Percentiles rank a stretch among this genome's conserved stretches.
Evolutionary conservation across 495 filamentous ascomycete species (phyloP).

Genomic region (Terfezia claveryi): DNA sequence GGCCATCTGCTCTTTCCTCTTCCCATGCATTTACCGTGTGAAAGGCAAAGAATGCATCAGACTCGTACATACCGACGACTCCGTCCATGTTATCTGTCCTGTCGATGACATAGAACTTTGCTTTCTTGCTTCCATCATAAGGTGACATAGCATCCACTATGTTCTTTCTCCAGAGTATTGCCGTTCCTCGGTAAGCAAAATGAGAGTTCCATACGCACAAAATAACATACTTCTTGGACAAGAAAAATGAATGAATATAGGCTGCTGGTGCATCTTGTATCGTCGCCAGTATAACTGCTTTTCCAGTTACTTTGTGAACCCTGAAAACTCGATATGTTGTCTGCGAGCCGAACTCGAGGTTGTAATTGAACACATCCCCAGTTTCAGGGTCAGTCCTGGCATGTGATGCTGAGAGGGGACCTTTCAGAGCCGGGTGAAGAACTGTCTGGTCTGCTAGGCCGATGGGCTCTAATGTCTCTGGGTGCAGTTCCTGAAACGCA

Average conservation of each 20-base stretch:
- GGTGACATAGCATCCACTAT: conserved; percentile 32
- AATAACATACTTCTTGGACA: conserved; percentile 42
- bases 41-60: conserved; percentile 40
- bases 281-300: conserved; percentile 47
- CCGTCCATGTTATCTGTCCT: conserved; percentile 19
- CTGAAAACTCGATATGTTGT: conserved; percentile 44
- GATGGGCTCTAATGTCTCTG: conserved; percentile 47
- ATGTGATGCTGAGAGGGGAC: conserved; percentile 41
- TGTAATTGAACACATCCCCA: conserved; percentile 61
- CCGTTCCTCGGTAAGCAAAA: conserved; percentile 26
- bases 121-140: conserved; percentile 25
- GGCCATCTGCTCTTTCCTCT: conserved; percentile 31
- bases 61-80: conserved; percentile 18
- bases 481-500: conserved; percentile 37
- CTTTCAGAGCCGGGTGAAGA: conserved; percentile 44
- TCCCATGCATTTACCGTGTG: conserved; percentile 58
- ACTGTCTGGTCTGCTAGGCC: conserved; percentile 31
- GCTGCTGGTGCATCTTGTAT: conserved; percentile 31
- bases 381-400: conserved; percentile 45
- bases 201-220: conserved; percentile 42
- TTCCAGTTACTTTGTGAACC: conserved; percentile 34
- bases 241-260: conserved; percentile 54
- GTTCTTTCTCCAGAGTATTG: conserved; percentile 34
- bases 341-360: conserved; percentile 29
- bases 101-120: conserved; percentile 51